phyloP scores from a whole-genome alignment of 1,284 basidiomycete genomes.

The Sporisorium reilianum region DNA sequence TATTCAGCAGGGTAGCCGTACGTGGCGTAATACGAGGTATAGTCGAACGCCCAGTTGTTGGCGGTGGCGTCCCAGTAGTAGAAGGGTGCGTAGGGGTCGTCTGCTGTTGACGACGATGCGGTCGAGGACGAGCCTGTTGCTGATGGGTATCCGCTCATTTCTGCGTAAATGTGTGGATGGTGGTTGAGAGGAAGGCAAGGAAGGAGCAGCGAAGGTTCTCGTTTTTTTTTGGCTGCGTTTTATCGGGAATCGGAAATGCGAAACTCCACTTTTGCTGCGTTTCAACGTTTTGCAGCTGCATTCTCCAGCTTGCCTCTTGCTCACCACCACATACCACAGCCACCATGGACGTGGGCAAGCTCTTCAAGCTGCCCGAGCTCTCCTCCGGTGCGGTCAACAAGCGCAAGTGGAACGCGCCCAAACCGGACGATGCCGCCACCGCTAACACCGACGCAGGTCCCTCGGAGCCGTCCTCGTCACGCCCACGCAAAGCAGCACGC shows the following conservation, averaged over 20 bases:
- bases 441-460: neutral
- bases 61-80: constrained; percentile 66
- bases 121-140: constrained; percentile 9
- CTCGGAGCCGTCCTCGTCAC: constrained; percentile 1
- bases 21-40: constrained; percentile 61
- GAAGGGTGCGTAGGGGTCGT: constrained; percentile 66
- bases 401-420: constrained; percentile 60
- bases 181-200: neutral
- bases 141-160: constrained; percentile 7
- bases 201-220: neutral
- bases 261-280: constrained; percentile 11
- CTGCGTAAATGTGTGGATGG: constrained; percentile 4
- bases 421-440: constrained; percentile 16
- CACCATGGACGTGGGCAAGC: constrained; percentile 65
- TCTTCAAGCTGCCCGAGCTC: constrained; percentile 66
- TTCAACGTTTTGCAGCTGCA: too few species aligned
- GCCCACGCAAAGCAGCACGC: constrained; percentile 33
- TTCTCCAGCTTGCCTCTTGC: neutral
- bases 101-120: constrained; percentile 17
- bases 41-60: constrained; percentile 67
- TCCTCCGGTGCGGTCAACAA: constrained; percentile 64
- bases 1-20: constrained; percentile 59
- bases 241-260: constrained; percentile 5
- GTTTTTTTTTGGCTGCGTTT: neutral
- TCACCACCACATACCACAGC: neutral